These are phyloP conservation scores for Penicillium bovifimosum DNA, from an alignment of 495 filamentous ascomycete species.

Conservation along the genomic window DNA sequence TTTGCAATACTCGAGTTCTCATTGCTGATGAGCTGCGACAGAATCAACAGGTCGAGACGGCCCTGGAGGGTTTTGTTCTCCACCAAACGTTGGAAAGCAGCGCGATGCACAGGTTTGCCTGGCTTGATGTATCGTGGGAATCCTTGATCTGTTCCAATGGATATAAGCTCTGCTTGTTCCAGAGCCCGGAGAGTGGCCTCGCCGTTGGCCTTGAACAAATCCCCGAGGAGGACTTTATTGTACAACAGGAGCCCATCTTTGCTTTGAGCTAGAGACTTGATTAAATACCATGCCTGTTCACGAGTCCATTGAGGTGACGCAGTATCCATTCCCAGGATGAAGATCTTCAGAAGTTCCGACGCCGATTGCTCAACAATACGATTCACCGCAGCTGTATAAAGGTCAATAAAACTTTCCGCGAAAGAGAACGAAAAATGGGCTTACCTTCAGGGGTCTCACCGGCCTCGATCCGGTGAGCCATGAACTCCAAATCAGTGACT, in stretches of 20 bases:
- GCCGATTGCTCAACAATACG: conserved; percentile 86
- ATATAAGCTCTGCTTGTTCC: conserved; percentile 83
- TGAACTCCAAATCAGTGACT: conserved; percentile 87
- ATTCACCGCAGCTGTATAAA: conserved; percentile 60
- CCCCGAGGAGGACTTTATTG: conserved; percentile 72
- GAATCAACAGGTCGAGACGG: conserved; percentile 66
- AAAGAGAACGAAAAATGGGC: conserved; percentile 3
- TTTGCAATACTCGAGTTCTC: conserved; percentile 74
- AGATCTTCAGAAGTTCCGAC: conserved; percentile 90
- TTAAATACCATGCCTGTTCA: conserved; percentile 85
- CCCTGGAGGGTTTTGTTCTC: conserved; percentile 67
- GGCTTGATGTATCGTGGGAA: conserved; percentile 71
- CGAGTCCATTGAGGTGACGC: conserved; percentile 58
- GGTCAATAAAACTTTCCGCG: conserved; percentile 13
- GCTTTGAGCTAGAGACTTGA: conserved; percentile 60
- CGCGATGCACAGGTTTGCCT: conserved; percentile 81
- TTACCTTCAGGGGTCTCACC: conserved; percentile 73
- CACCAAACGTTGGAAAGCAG: conserved; percentile 67
- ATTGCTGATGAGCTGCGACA: conserved; percentile 59
- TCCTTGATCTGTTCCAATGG: conserved; percentile 64
- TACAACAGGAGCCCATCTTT: conserved; percentile 60
- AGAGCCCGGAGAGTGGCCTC: conserved; percentile 72
- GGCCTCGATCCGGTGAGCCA: conserved; percentile 82
- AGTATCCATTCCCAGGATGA: conserved; percentile 55
- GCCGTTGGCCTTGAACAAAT: conserved; percentile 61